A percentile compares a stretch with the other conserved stretches of the same genome.
These are phyloP conservation scores for Lactarius vividus DNA, from an alignment of 768 basidiomycete species.

Conservation along the genomic window DNA sequence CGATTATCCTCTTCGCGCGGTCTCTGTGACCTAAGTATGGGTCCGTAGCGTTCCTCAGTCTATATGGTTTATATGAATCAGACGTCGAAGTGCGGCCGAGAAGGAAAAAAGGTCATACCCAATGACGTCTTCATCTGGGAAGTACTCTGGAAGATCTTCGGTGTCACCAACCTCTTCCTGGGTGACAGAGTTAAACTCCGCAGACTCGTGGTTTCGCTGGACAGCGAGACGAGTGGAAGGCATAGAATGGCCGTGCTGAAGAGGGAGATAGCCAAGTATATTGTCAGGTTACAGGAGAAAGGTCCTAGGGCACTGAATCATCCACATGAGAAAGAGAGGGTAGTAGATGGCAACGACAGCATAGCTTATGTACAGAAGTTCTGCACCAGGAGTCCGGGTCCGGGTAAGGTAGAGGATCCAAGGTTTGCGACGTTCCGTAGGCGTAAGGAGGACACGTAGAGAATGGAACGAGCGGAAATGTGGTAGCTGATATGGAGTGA, in stretches of 20 bases:
- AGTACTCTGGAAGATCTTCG: slow-evolving; percentile 63
- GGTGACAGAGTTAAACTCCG: slow-evolving; percentile 69
- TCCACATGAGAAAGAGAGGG: slow-evolving; percentile 45
- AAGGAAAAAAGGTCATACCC: slow-evolving; percentile 43
- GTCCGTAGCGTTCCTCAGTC: slow-evolving; percentile 71
- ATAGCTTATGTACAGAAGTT: slow-evolving; percentile 48
- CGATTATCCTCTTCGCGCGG: slow-evolving; percentile 69
- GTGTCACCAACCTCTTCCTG: slow-evolving; percentile 70
- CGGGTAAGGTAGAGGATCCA: slow-evolving; percentile 71
- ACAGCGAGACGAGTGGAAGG: slow-evolving; percentile 76
- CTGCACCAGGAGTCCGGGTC: slow-evolving; percentile 58
- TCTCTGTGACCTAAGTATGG: slow-evolving; percentile 75
- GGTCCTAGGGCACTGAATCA: slow-evolving; percentile 38
- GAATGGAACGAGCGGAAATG: slow-evolving; percentile 57
- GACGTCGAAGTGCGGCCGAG: neutral
- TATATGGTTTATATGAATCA: too few relatives aligned
- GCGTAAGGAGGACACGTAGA: slow-evolving; percentile 70
- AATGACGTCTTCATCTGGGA: slow-evolving; percentile 77
- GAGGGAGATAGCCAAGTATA: slow-evolving; percentile 57
- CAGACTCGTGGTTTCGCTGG: slow-evolving; percentile 77
- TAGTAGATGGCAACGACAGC: slow-evolving; percentile 50
- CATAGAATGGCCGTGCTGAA: slow-evolving; percentile 59
- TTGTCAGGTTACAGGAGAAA: slow-evolving; percentile 49
- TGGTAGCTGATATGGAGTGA: slow-evolving; percentile 74
- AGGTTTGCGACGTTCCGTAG: slow-evolving; percentile 73